These are phyloP conservation scores for Xylariaceae sp. DNA, from an alignment of 2,329 filamentous ascomycete genomes.

Conservation along the genomic window DNA sequence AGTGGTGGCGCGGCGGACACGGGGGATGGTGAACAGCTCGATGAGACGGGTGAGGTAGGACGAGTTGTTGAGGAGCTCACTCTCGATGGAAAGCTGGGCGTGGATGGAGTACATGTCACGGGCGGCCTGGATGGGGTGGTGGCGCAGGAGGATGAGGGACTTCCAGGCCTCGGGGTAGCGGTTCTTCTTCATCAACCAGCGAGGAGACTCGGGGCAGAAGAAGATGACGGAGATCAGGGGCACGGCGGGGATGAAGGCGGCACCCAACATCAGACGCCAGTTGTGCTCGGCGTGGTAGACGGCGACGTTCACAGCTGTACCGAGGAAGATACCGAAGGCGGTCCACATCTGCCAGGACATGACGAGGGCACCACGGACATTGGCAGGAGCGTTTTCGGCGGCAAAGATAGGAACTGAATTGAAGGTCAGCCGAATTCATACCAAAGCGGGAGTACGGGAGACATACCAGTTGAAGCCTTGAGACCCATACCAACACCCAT, in stretches of 20 bases:
- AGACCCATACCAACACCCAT: conserved; percentile 74
- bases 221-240: conserved; percentile 57
- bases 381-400: conserved; percentile 65
- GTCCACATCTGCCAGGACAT: conserved; percentile 79
- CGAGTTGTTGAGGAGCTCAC: conserved; percentile 42
- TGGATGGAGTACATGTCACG: conserved; percentile 61
- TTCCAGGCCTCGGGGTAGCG: conserved; percentile 56
- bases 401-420: conserved; percentile 63
- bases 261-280: conserved; percentile 44
- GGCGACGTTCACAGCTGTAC: conserved; percentile 56
- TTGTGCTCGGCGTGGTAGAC: conserved; percentile 34
- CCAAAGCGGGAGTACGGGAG: neutral
- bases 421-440: conserved; percentile 1
- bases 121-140: conserved; percentile 52
- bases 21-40: conserved; percentile 64
- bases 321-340: conserved; percentile 54
- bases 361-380: conserved; percentile 68
- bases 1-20: conserved; percentile 65
- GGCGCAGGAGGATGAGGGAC: conserved; percentile 48
- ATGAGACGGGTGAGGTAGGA: conserved; percentile 58
- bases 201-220: conserved; percentile 60
- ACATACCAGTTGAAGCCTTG: conserved; percentile 56
- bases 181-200: conserved; percentile 63
- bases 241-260: conserved; percentile 55
- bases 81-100: conserved; percentile 58